phyloP scores from a whole-genome alignment of 1,284 basidiomycete genomes.

The Porodaedalea pini region DNA sequence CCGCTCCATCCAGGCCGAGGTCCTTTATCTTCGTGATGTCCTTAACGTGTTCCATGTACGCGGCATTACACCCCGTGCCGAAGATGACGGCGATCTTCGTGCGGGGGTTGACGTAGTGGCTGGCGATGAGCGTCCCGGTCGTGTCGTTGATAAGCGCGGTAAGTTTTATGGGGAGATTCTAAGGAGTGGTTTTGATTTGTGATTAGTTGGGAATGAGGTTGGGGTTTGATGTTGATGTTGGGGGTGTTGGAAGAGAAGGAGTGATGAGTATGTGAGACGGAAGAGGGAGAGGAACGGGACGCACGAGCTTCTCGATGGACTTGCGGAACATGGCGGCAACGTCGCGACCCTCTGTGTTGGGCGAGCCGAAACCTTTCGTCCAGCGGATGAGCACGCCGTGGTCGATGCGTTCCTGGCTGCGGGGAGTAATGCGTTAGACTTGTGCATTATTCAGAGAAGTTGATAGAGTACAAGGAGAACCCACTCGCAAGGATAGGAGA shows the following conservation, averaged over 20 bases:
- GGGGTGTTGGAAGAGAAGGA: not conserved
- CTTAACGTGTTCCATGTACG: conserved; percentile 88
- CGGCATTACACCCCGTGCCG: conserved; percentile 97
- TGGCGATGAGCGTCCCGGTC: conserved; percentile 95
- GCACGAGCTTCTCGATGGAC: conserved; percentile 72
- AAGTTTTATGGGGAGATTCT: conserved; percentile 73
- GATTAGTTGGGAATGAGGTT: too few relatives aligned
- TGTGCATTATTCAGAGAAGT: conserved; percentile 1
- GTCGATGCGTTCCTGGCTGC: conserved; percentile 87
- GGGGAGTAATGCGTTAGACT: not conserved
- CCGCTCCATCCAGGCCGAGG: conserved; percentile 62
- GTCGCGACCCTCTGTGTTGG: conserved; percentile 90
- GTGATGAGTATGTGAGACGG: not conserved
- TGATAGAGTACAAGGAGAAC: conserved; percentile 33
- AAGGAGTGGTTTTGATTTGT: too few relatives aligned
- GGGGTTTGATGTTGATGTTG: conserved; percentile 3
- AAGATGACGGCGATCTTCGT: conserved; percentile 97
- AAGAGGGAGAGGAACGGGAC: conserved; percentile 26
- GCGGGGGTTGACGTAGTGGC: conserved; percentile 88
- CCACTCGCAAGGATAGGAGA: conserved; percentile 90
- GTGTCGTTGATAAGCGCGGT: conserved; percentile 96
- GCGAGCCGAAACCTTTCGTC: conserved; percentile 97
- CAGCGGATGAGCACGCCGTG: conserved; percentile 94
- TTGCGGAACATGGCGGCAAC: conserved; percentile 90
- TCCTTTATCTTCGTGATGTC: conserved; percentile 77